These are phyloP conservation scores for Colletotrichum sp. DNA, from an alignment of 2,329 filamentous ascomycete species.

Conservation along the genomic window DNA sequence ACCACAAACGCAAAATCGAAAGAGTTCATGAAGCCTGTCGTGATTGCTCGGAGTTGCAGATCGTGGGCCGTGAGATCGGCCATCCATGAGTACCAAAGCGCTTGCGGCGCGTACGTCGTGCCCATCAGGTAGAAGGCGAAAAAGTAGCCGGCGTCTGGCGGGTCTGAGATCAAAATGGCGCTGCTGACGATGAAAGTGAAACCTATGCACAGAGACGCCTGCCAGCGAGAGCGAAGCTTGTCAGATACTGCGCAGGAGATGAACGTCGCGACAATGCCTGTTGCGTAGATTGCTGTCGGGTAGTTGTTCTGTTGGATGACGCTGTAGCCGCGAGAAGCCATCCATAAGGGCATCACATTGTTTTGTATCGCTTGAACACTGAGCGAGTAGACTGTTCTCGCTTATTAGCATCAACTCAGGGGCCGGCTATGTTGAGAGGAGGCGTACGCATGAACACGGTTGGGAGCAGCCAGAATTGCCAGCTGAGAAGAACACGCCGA, in stretches of 20 bases:
- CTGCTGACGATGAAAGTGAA: constrained; percentile 45
- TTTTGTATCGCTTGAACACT: constrained; percentile 46
- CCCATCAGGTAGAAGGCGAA: constrained; percentile 49
- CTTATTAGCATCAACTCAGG: not conserved
- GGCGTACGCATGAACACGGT: constrained; percentile 48
- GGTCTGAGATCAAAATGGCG: constrained; percentile 39
- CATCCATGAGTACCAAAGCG: constrained; percentile 53
- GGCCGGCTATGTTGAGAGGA: not conserved
- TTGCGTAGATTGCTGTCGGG: constrained; percentile 44
- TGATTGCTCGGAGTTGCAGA: constrained; percentile 46
- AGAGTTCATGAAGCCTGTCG: constrained; percentile 48
- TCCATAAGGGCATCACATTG: constrained; percentile 51
- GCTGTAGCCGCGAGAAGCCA: constrained; percentile 47
- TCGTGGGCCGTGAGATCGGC: constrained; percentile 45
- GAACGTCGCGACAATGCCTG: constrained; percentile 45
- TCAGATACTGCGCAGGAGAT: constrained; percentile 45
- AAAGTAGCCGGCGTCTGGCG: constrained; percentile 41
- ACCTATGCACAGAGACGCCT: constrained; percentile 46
- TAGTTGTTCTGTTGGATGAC: constrained; percentile 50
- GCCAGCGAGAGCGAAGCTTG: constrained; percentile 46
- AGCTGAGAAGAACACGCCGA: constrained; percentile 34
- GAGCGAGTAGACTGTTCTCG: constrained; percentile 41
- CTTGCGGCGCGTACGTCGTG: constrained; percentile 49
- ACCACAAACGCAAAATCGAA: constrained; percentile 46
- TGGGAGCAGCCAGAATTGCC: constrained; percentile 51